Evolutionary conservation across 2,329 filamentous ascomycete genomes (phyloP).

Genomic region (Beauveria caledonica): DNA sequence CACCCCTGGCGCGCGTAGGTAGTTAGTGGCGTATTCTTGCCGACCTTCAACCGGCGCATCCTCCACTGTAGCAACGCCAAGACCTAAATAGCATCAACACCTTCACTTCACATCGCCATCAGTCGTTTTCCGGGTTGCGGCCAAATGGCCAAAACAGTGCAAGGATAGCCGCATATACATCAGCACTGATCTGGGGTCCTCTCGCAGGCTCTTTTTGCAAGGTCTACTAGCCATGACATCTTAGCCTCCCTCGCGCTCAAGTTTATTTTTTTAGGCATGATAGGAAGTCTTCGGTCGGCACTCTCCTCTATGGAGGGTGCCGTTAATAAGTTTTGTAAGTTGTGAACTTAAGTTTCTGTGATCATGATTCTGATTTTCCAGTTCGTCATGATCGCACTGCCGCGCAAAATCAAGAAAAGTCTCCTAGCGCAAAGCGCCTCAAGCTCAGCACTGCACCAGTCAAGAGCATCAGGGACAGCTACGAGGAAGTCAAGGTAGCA

Average conservation of each 20-base stretch:
- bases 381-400: conserved; percentile 4
- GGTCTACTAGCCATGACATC: background rate
- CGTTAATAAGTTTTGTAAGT: conserved; percentile 5
- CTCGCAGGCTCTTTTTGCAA: background rate
- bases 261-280: conserved; percentile 1
- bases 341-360: too few relatives aligned
- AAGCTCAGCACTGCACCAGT: conserved; percentile 1
- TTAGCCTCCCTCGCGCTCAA: background rate
- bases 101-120: background rate
- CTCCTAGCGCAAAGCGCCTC: background rate
- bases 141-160: background rate
- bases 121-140: background rate
- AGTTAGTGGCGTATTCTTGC: background rate
- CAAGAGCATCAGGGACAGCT: background rate
- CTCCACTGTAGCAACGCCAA: conserved; percentile 4
- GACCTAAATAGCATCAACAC: background rate
- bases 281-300: conserved; percentile 7
- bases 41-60: conserved; percentile 11
- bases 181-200: background rate
- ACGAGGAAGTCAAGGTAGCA: background rate
- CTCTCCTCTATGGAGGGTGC: background rate
- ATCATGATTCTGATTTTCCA: background rate
- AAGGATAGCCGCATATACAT: background rate
- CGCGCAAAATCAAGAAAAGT: background rate
- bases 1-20: too few relatives aligned